A percentile compares a stretch with the other conserved stretches of the same genome.
These are phyloP conservation scores for Lipomyces spencermartinsiae DNA, from an alignment of 805 yeast species.

Conservation along the genomic window DNA sequence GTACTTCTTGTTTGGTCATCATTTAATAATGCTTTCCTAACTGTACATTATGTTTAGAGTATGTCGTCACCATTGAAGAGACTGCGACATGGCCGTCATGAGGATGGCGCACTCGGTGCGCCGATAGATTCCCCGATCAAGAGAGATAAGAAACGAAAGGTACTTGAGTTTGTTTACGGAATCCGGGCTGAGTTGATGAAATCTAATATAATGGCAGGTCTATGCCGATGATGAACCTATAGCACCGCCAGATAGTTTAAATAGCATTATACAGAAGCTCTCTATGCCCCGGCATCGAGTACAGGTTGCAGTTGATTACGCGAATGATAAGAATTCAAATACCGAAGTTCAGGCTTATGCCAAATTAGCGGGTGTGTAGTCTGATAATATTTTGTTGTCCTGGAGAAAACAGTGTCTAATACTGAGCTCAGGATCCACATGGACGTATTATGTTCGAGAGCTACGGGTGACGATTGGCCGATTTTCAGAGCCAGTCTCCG, in stretches of 20 bases:
- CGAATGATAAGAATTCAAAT: constrained; percentile 71
- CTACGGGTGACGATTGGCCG: constrained; percentile 84
- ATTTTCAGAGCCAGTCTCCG: constrained; percentile 56
- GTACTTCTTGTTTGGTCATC: not conserved
- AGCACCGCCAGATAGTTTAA: constrained; percentile 32
- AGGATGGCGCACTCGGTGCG: constrained; percentile 6
- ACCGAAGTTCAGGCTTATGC: constrained; percentile 97
- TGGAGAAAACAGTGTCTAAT: not conserved
- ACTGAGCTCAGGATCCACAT: constrained; percentile 51
- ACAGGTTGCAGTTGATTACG: constrained; percentile 70
- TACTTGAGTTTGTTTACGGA: not conserved
- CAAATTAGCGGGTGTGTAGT: constrained; percentile 76
- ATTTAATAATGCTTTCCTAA: not conserved
- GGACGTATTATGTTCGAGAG: constrained; percentile 93
- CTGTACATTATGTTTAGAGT: not conserved
- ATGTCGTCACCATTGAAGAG: constrained; percentile 37
- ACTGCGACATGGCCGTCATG: constrained; percentile 20
- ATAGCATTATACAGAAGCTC: constrained; percentile 63
- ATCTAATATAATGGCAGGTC: constrained; percentile 3
- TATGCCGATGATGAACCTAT: constrained; percentile 24
- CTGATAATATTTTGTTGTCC: not conserved
- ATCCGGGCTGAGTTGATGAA: not conserved
- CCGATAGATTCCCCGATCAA: constrained; percentile 20
- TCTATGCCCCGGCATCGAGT: constrained; percentile 76
- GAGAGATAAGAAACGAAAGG: constrained; percentile 34